phyloP scores from a whole-genome alignment of 176 grass and related monocot species.

The Carex myosuroides region DNA sequence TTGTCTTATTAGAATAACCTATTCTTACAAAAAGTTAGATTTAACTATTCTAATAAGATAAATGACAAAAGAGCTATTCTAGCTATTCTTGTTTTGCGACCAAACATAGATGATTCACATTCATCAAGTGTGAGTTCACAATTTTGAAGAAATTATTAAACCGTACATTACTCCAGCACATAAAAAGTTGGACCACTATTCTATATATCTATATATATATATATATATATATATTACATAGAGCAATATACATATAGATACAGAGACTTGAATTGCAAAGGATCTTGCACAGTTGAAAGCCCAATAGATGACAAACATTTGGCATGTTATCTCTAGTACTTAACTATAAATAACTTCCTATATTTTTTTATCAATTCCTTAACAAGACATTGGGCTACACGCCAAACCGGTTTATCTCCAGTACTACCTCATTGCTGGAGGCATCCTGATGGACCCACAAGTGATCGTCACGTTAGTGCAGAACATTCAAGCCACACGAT shows the following conservation, averaged over 20 bases:
- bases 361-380: not conserved
- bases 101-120: not conserved
- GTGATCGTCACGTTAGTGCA: not conserved
- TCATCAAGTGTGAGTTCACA: not conserved
- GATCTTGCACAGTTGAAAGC: not conserved
- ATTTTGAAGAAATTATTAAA: not conserved
- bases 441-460: not conserved
- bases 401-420: not conserved
- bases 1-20: no score
- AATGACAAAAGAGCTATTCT: no score
- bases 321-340: not conserved
- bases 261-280: not conserved
- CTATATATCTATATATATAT: not conserved
- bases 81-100: no score
- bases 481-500: not conserved
- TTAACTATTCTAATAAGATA: no score
- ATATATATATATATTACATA: not conserved
- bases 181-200: not conserved
- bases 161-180: not conserved
- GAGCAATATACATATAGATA: not conserved
- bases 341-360: not conserved
- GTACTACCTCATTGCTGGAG: not conserved
- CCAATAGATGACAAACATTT: constrained; percentile 11
- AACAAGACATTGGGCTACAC: constrained; percentile 7
- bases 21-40: no score